Evolutionary conservation across 2,329 filamentous ascomycete genomes (phyloP), one percentile per base, ranked within the genome.

Genomic region (Aspergillus versicolor): DNA sequence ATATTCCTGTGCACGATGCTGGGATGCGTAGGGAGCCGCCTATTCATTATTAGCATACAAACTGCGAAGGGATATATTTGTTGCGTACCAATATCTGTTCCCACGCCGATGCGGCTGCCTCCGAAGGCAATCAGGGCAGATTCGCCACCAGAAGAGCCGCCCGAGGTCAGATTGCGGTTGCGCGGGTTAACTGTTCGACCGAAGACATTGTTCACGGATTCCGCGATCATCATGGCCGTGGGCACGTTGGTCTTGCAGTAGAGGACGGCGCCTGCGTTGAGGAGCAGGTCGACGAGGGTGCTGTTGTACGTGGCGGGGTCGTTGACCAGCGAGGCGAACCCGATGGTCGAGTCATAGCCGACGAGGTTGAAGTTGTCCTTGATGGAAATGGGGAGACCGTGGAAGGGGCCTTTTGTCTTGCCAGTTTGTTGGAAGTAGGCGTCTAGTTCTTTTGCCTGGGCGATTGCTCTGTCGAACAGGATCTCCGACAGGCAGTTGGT

Each of bases 401-500:
- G 71, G 19, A 77, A 68, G 4, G 75, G 74, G 8, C 75, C 75
- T 13, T 73, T 62, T 4, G 70, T 59, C n/a, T 68, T 61, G 5
- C 70, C 70, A 5, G 66, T 80, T 48, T 70, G 72, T 19, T 71
- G 62, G 4, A 82, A 74, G 56, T 84, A 75, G 1, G 79, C 73
- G 65, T 87, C 84, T 0, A 85, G 75, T 38, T 79, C 72, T 60
- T 79, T 77, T 3, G 83, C 83, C 40, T 75, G 74, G 30, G 75
- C 67, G 46, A 85, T 73, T 3, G 82, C 82, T 66, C 81, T 77
- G 9, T 80, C 70, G 62, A 84, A 84, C 54, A 86, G 77, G 22
- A 81, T 79, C 60, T 86, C 83, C 1, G 80, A 84, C 4, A 87
- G 70, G 65, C 84, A 87, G 60, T 86, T 86, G 40, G 81, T 85